Percentiles rank a stretch among this genome's conserved stretches.
These are phyloP conservation scores for Hygrocybe punicea DNA, from an alignment of 768 basidiomycete genomes.

Conservation along the genomic window DNA sequence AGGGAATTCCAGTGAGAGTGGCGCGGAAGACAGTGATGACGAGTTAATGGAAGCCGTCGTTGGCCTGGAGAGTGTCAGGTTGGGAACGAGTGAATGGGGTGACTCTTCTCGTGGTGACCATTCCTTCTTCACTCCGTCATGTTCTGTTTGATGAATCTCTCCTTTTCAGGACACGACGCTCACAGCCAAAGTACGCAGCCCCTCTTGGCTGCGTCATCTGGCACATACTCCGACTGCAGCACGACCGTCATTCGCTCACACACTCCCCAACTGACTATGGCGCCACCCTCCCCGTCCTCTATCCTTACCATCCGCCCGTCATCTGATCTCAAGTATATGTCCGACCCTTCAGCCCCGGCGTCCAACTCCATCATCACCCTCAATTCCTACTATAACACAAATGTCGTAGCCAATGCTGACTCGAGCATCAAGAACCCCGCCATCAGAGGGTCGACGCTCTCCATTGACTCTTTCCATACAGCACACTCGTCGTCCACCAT, in stretches of 20 bases:
- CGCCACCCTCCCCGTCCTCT: slow-evolving; percentile 60
- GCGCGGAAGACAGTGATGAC: slow-evolving; percentile 57
- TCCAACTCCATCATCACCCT: slow-evolving; percentile 17
- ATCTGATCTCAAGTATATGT: slow-evolving; percentile 47
- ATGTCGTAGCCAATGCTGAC: slow-evolving; percentile 6
- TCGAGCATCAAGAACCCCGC: slow-evolving; percentile 22
- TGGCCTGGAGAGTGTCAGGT: slow-evolving; percentile 44
- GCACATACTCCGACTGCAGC: slow-evolving; percentile 58
- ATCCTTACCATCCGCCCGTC: slow-evolving; percentile 66
- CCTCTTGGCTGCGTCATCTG: slow-evolving; percentile 41
- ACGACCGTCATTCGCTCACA: slow-evolving; percentile 61
- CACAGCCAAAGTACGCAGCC: slow-evolving; percentile 35
- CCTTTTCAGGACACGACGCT: slow-evolving; percentile 35
- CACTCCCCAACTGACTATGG: slow-evolving; percentile 37
- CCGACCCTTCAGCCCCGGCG: slow-evolving; percentile 35
- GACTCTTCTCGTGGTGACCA: slow-evolving; percentile 33
- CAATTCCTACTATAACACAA: slow-evolving; percentile 18
- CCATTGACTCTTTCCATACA: slow-evolving; percentile 34
- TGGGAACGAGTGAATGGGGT: slow-evolving; percentile 39
- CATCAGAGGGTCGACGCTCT: slow-evolving; percentile 47
- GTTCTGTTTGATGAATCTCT: slow-evolving; percentile 12
- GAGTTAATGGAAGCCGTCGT: slow-evolving; percentile 54
- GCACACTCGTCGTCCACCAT: slow-evolving; percentile 60
- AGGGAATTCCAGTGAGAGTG: slow-evolving; percentile 43
- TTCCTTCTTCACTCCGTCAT: slow-evolving; percentile 2